Percentiles rank a stretch among this genome's conserved stretches.
Conservation (phyloP, 2,329 filamentous ascomycete genomes). For the Xylariaceae sp. region DNA sequence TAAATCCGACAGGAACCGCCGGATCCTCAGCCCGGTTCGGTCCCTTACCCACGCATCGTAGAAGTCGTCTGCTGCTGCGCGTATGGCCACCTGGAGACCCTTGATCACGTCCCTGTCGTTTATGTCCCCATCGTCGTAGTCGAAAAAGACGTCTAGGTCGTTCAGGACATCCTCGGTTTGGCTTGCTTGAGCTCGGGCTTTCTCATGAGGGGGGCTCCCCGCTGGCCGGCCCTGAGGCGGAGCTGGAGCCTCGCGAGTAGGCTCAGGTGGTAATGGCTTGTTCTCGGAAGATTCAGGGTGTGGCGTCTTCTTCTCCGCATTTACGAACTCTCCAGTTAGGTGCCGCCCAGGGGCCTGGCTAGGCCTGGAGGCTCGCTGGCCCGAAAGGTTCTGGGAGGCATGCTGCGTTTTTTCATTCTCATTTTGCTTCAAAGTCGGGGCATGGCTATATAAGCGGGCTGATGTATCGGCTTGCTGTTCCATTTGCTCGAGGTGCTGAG, state of each 20-base stretch:
- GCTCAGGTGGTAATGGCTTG: slow-evolving; percentile 22
- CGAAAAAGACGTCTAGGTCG: slow-evolving; percentile 36
- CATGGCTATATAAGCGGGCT: not conserved
- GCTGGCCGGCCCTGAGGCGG: not conserved
- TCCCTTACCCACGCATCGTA: slow-evolving; percentile 56
- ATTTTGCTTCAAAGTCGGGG: slow-evolving; percentile 13
- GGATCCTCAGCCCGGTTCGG: slow-evolving; percentile 55
- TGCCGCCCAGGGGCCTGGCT: slow-evolving; percentile 14
- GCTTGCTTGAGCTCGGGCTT: slow-evolving; percentile 17
- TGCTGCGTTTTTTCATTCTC: slow-evolving; percentile 14
- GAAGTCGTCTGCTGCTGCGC: slow-evolving; percentile 58
- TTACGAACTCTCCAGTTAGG: slow-evolving; percentile 20
- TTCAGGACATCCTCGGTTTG: slow-evolving; percentile 26
- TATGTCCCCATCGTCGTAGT: slow-evolving; percentile 44
- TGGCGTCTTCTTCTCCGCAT: slow-evolving; percentile 25
- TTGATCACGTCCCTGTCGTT: slow-evolving; percentile 55
- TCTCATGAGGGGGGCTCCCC: slow-evolving; percentile 14
- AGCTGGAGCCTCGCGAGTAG: slow-evolving; percentile 6
- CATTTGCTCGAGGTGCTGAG: slow-evolving; percentile 31
- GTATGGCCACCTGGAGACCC: slow-evolving; percentile 58
- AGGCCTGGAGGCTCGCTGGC: not conserved
- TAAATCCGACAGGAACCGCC: slow-evolving; percentile 58
- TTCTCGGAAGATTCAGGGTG: slow-evolving; percentile 5
- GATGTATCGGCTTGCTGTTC: slow-evolving; percentile 17
- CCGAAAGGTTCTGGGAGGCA: slow-evolving; percentile 1